A percentile compares a stretch with the other conserved stretches of the same genome.
Evolutionary conservation across 805 yeast species (phyloP).

Genomic region (Candida ortonii): DNA sequence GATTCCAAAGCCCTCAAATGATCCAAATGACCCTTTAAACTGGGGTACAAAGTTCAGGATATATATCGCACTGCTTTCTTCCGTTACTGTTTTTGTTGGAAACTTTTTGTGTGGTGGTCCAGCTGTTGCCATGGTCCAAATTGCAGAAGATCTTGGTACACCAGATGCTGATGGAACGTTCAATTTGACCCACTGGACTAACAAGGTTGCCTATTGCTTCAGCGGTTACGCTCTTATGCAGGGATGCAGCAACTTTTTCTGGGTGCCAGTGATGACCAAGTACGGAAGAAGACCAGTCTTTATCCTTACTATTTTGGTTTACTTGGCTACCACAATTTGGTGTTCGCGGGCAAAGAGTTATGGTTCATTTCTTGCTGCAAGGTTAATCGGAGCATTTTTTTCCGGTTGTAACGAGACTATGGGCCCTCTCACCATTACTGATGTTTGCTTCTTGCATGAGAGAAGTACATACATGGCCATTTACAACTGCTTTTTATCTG

Average conservation of each 20-base stretch:
- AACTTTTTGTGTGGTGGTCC: conserved; percentile 11
- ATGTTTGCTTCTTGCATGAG: conserved; percentile 49
- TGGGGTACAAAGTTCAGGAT: conserved; percentile 39
- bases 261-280: conserved; percentile 36
- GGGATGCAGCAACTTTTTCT: conserved; percentile 36
- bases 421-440: conserved; percentile 46
- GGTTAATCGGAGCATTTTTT: conserved; percentile 30
- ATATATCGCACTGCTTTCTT: conserved; percentile 7
- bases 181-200: conserved; percentile 5
- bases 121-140: conserved; percentile 6
- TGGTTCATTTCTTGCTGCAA: conserved; percentile 30
- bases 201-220: conserved; percentile 9
- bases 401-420: conserved; percentile 43
- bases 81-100: conserved; percentile 10
- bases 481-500: conserved; percentile 50
- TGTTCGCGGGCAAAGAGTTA: conserved; percentile 30
- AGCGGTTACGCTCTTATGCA: conserved; percentile 27
- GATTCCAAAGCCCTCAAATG: conserved; percentile 62
- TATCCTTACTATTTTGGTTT: conserved; percentile 30
- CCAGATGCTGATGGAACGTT: conserved; percentile 8
- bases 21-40: conserved; percentile 67
- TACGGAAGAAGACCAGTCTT: conserved; percentile 38
- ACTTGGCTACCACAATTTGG: conserved; percentile 31
- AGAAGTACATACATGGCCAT: conserved; percentile 43
- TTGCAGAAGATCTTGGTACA: conserved; percentile 5